Conservation (phyloP, 768 basidiomycete genomes). For the Rhodotorula toruloides region DNA sequence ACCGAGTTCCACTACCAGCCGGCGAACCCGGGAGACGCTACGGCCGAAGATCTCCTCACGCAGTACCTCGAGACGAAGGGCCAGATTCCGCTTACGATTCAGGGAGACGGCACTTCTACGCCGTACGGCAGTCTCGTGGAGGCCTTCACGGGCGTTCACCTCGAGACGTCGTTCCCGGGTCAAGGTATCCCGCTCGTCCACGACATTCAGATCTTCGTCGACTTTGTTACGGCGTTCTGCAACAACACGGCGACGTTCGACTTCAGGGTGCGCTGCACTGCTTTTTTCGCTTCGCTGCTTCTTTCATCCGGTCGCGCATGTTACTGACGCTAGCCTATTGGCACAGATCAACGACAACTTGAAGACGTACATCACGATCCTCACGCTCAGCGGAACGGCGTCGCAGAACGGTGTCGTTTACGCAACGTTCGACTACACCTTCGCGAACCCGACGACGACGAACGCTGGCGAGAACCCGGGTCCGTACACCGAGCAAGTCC, state of each 20-base stretch:
- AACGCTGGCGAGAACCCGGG: conserved; percentile 51
- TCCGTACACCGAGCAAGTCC: conserved; percentile 51
- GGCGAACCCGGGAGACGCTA: conserved; percentile 60
- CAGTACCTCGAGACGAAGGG: conserved; percentile 58
- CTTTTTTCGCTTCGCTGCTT: too few relatives aligned
- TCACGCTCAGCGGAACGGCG: conserved; percentile 54
- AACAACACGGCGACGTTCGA: conserved; percentile 12
- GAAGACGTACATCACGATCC: conserved; percentile 56
- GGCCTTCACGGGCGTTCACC: conserved; percentile 57
- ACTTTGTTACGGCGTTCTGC: conserved; percentile 49
- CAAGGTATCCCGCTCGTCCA: conserved; percentile 48
- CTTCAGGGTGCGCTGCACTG: conserved; percentile 6
- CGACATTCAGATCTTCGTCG: conserved; percentile 56
- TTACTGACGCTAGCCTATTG: conserved; percentile 57
- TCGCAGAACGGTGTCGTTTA: conserved; percentile 55
- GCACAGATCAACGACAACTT: conserved; percentile 48
- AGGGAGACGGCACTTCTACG: conserved; percentile 59
- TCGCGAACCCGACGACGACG: conserved; percentile 54
- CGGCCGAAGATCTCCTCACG: conserved; percentile 52
- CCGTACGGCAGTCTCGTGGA: conserved; percentile 60
- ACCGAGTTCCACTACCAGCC: conserved; percentile 66
- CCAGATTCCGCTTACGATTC: conserved; percentile 34
- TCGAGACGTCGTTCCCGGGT: conserved; percentile 45
- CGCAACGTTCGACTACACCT: conserved; percentile 57
- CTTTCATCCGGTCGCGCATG: conserved; percentile 40